Base-by-base conservation (phyloP, 257 asterid species). In the Ajuga chamaepitys region DNA sequence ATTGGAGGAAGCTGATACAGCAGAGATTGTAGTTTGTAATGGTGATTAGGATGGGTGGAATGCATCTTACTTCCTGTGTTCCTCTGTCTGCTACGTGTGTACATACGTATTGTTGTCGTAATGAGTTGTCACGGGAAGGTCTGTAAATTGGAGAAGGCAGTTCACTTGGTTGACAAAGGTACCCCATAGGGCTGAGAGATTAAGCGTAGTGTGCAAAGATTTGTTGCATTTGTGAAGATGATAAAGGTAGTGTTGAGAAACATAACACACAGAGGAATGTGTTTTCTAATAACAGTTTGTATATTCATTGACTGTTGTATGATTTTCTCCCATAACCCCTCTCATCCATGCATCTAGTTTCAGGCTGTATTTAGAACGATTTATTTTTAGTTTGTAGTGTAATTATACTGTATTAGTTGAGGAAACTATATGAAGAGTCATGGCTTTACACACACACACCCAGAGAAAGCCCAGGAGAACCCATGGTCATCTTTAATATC, bases 1-100 rank as follows among this genome's bases (percentile, higher is more conserved):
- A 65, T 70, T 20, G 88, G 88, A 75, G 74, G 66, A 56, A 22
- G 28, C 61, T 71, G 74, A 68, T 70, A 67, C 65, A 8, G 28
- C 40, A 26, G 74, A 53, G 64, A 46, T 5, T 57, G 76, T 76
- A 55, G 70, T 32, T 51, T 64, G 59, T 63, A 56, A 28, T 68
- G 20, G 58, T 47, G 57, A 66, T 61, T 67, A 78, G 74, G 58
- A 59, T 37, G 71, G 52, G 66, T 44, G 64, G 28, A 30, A 28
- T 58, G 54, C 56, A 26, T 24, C 30, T 16, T 9, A 50, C 37
- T 18, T 7, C 25, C 60, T 45, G 64, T 16, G 52, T 45, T 62
- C 21, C 61, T 62, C 10, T 51, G 51, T 42, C 10, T 51, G 51
- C 32, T 24, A 8, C 12, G 26, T n/a, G n/a, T n/a, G n/a, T 46